Base-by-base conservation (phyloP, 306 rosid genomes). In the Morella rubra region DNA sequence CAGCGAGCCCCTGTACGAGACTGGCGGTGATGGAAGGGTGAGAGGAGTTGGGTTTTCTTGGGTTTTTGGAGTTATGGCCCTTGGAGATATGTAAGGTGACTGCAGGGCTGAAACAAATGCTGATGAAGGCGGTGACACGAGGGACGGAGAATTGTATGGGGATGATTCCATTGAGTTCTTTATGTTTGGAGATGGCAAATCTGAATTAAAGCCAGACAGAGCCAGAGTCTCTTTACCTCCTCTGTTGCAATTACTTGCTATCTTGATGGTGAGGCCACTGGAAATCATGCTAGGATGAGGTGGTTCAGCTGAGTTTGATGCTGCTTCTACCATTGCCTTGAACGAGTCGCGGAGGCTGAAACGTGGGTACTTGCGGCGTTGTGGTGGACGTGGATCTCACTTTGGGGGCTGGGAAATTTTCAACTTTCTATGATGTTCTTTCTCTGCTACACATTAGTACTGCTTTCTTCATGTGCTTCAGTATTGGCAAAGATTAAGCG, bases 21-120 rank as follows among this genome's bases (percentile, higher is more conserved):
- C 59, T 2, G 83, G 81, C 8, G 90, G 85, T 2, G 90, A 82
- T 68, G 85, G 72, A 54, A 73, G 71, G 50, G 53, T 71, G 22
- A 65, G 81, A 46, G 72, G 49, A 15, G 74, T 18, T 62, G 69
- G 83, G 76, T 76, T 81, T 66, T 64, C 59, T 5, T 70, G 60
- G 22, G 74, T 74, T 37, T 75, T 77, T 69, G 84, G 81, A 42
- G 72, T 7, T 44, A 71, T 66, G 82, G 96, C 96, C 72, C 98
- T 87, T 7, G 97, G 98, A 60, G 98, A 93, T 67, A 93, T 88
- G 80, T 91, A 91, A 11, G 98, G 98, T 3, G 98, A 93, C 53
- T 90, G 98, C 70, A 91, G 81, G 56, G 98, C 98, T 46, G 98
- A 93, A 83, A 91, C 96, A 81, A 93, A 93, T 72, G 98, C 98